Base-by-base conservation (phyloP, 2,329 filamentous ascomycete species). In the Paradendryphiella salina region DNA sequence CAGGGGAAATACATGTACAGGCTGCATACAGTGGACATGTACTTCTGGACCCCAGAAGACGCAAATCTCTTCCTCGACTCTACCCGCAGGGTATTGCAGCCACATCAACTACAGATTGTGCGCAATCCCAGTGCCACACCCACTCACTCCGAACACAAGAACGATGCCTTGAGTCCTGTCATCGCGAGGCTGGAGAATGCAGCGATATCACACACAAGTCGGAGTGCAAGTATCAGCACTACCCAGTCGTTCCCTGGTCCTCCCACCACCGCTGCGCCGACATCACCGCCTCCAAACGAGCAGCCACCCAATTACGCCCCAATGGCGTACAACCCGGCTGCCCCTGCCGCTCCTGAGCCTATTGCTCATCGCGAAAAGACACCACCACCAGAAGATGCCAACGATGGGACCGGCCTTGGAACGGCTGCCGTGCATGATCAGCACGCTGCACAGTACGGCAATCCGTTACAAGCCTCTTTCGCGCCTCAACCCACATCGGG, bases 1-100 rank as follows among this genome's bases (percentile, higher is more conserved):
- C 84, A 91, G 71, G 85, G 82, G 67, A 90, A 88, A 70, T 91
- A 90, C 70, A 83, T 90, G 77, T 90, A 90, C 75, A 85, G 84
- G 67, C 80, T 93, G 6, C 85, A 90, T 67, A 86, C 85, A 0
- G 70, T 92, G 50, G 88, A 92, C 65, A 76, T 92, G 11, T 93
- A 93, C 75, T 88, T 92, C 66, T 91, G 87, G 87, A 89, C 85
- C 0, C 82, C 84, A 53, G 79, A 84, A 48, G 88, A 92, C 72
- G 87, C 88, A 1, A 75, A 84, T 21, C 80, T 84, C 49, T 89
- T 92, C 58, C 75, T 91, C 54, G 86, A 86, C 61, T 85, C 84
- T 11, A 76, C 90, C 46, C 79, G 85, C 42, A 80, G 84, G 46
- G 81, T 90, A 4, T 71, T 90, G 20, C 85, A 87, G 63, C 86